Evolutionary conservation across 2,329 filamentous ascomycete genomes (phyloP), one percentile per base, ranked within the genome.

Genomic region (Clarireedia paspali): DNA sequence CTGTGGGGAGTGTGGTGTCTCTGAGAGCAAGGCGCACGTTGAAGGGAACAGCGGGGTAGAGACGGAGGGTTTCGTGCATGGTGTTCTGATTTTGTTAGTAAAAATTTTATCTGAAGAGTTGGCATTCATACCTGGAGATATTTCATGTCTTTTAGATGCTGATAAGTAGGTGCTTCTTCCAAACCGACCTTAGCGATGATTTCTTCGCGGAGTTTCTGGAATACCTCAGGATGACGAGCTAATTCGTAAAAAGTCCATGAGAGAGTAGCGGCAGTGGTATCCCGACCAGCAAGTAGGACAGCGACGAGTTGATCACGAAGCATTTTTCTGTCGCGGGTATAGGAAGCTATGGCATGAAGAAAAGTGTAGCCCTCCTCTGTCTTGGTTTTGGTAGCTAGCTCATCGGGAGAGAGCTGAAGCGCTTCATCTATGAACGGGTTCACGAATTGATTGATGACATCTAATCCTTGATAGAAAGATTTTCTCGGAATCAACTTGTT

Each of bases 241-340:
- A 96, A 78, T 70, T 96, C 89, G 70, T 94, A 95, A 57, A 96
- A 77, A 38, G 82, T 77, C 86, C 90, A 96, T 0, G 84, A 87
- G 0, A 96, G 77, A 0, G 88, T 90, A 15, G 79, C 82, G 30
- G 91, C 91, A 0, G 91, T 96, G 14, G 91, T 96, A 70, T 96
- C 91, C 40, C 88, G 81, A 12, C 89, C 91, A 1, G 91, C 91
- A 15, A 96, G 80, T 2, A 96, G 80, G 10, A 96, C 81, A 46
- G 87, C 85, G 15, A 94, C 80, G 48, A 96, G 76, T 71, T 96
- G 91, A 71, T 96, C 91, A 36, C 90, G 88, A 14, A 96, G 79
- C 4, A 90, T 80, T 53, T 77, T 80, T 55, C 77, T 76, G 66
- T 87, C 81, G 36, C 88, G 83, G 0, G 91, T 96, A 73, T 89